phyloP scores from a whole-genome alignment of 176 grass and related monocot species.

The Oryza glumipatula region DNA sequence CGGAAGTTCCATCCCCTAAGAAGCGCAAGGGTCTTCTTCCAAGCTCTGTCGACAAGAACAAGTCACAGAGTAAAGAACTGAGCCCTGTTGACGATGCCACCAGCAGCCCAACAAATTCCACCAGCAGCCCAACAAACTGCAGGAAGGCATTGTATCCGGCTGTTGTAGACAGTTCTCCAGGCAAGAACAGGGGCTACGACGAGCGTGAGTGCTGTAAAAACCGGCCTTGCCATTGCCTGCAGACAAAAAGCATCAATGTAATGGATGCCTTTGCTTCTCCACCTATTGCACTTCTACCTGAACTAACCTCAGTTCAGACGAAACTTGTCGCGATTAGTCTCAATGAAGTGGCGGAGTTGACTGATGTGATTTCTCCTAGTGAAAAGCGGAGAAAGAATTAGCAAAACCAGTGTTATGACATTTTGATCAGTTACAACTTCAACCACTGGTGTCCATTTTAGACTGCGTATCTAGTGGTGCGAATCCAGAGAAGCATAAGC shows the following conservation, averaged over 20 bases:
- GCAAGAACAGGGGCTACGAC: conserved; percentile 33
- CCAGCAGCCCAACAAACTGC: neutral
- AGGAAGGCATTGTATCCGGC: conserved; percentile 20
- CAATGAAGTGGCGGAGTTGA: conserved; percentile 44
- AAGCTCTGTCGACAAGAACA: conserved; percentile 48
- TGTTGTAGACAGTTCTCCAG: conserved; percentile 27
- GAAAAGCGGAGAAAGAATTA: conserved; percentile 68
- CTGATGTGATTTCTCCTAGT: conserved; percentile 28
- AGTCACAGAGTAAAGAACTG: conserved; percentile 38
- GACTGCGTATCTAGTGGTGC: neutral
- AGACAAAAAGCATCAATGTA: conserved; percentile 35
- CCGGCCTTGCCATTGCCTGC: conserved; percentile 38
- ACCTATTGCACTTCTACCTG: conserved; percentile 9
- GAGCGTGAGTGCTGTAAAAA: conserved; percentile 24
- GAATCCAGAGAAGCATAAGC: neutral
- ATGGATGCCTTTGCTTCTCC: conserved; percentile 15
- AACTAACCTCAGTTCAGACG: conserved; percentile 33
- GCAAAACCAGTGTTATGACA: neutral
- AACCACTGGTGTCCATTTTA: conserved; percentile 26
- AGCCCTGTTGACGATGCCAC: conserved; percentile 26
- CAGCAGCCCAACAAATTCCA: conserved; percentile 29
- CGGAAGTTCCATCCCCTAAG: conserved; percentile 55
- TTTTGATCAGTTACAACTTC: neutral
- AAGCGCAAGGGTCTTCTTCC: conserved; percentile 73
- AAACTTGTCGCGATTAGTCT: conserved; percentile 37